These are phyloP conservation scores for Bruguiera sexangula DNA, from an alignment of 345 rosid species.

Conservation along the genomic window DNA sequence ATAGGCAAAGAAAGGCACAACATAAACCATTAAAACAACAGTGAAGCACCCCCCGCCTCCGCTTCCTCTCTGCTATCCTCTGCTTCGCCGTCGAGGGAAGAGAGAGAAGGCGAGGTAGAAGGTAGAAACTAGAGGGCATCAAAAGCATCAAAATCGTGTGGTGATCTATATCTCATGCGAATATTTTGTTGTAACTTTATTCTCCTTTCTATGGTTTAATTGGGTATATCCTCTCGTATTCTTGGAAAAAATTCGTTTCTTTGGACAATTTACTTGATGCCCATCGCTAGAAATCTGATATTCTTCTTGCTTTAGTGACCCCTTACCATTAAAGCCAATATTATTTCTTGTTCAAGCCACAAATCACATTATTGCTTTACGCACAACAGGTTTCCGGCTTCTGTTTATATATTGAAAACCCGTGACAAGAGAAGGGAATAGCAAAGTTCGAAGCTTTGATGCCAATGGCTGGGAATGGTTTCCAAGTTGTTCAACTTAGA, in stretches of 20 bases:
- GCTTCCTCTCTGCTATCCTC: slow-evolving; percentile 10
- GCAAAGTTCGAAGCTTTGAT: slow-evolving; percentile 16
- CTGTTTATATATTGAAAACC: background rate
- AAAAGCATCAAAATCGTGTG: slow-evolving; percentile 1
- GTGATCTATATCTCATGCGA: slow-evolving; percentile 1
- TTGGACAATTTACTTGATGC: background rate
- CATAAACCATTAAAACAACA: no score
- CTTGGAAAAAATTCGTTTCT: background rate
- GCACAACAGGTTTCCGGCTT: background rate
- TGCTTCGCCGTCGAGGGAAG: background rate
- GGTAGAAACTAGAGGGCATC: background rate
- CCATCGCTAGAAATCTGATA: background rate
- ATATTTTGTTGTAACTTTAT: background rate
- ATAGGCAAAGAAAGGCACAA: no score
- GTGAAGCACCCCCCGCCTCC: no score
- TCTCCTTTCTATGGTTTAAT: background rate
- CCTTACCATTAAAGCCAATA: slow-evolving; percentile 7
- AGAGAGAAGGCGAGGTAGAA: background rate
- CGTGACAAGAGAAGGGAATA: background rate
- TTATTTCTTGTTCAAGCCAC: background rate
- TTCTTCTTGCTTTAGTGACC: background rate
- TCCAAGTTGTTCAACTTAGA: slow-evolving; percentile 13
- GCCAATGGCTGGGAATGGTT: slow-evolving; percentile 11
- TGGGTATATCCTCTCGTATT: slow-evolving; percentile 9
- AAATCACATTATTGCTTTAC: background rate